A percentile compares a stretch with the other conserved stretches of the same genome.
Evolutionary conservation across 176 grass and related monocot genomes (phyloP).

Genomic region (Musa troglodytarum): DNA sequence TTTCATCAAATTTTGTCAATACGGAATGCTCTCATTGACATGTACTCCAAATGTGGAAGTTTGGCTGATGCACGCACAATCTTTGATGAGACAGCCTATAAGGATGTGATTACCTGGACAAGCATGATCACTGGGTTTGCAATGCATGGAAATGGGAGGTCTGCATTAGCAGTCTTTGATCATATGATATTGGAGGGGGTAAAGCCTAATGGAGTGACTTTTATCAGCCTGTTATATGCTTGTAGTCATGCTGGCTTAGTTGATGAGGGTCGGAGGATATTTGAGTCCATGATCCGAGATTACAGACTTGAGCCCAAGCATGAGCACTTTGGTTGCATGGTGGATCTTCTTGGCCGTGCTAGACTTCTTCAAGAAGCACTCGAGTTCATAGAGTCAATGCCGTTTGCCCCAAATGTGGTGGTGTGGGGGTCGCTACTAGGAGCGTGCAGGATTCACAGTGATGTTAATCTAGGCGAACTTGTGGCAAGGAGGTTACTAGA

Average conservation of each 20-base stretch:
- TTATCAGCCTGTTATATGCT: conserved; percentile 65
- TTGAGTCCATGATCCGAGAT: conserved; percentile 49
- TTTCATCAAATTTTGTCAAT: conserved; percentile 39
- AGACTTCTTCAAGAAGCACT: conserved; percentile 61
- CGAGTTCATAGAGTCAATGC: conserved; percentile 66
- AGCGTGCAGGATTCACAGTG: conserved; percentile 57
- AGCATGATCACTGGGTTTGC: conserved; percentile 82
- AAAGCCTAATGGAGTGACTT: conserved; percentile 72
- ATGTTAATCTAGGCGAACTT: conserved; percentile 49
- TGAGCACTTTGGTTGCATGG: conserved; percentile 68
- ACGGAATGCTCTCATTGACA: conserved; percentile 83
- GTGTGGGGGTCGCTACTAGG: conserved; percentile 71
- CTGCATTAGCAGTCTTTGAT: conserved; percentile 51
- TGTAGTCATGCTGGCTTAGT: conserved; percentile 82
- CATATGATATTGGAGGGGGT: conserved; percentile 51
- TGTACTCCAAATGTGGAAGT: conserved; percentile 88
- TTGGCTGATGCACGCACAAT: conserved; percentile 47
- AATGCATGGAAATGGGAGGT: conserved; percentile 67
- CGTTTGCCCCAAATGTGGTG: conserved; percentile 47
- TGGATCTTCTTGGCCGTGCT: conserved; percentile 69
- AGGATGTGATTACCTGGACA: conserved; percentile 84
- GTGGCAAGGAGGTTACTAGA: conserved; percentile 59
- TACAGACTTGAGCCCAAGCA: conserved; percentile 45
- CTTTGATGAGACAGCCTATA: conserved; percentile 52
- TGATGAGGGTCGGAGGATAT: conserved; percentile 52